These are phyloP conservation scores for Leucocoprinus leucothites DNA, from an alignment of 768 basidiomycete species.

Conservation along the genomic window DNA sequence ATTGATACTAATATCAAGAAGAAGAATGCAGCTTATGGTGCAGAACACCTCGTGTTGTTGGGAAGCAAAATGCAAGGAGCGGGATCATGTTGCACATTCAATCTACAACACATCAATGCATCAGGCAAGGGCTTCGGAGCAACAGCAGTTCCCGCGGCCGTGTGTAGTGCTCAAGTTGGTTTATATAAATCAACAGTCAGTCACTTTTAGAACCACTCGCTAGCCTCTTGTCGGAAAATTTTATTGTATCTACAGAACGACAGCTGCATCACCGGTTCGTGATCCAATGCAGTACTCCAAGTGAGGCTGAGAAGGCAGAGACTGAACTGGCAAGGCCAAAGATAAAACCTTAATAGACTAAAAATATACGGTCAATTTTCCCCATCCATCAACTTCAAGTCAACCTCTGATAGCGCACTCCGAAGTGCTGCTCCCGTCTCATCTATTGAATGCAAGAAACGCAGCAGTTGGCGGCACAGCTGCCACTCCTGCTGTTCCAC, in stretches of 20 bases:
- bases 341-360: background rate
- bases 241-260: no score
- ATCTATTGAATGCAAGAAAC: slow-evolving; percentile 92
- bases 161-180: background rate
- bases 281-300: no score
- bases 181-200: no score
- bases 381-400: slow-evolving; percentile 16
- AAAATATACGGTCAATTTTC: background rate
- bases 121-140: background rate
- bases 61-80: no score
- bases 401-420: slow-evolving; percentile 49
- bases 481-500: slow-evolving; percentile 82
- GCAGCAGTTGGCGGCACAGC: slow-evolving; percentile 85
- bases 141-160: background rate
- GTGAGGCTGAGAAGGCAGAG: no score
- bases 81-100: no score
- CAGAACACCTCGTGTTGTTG: background rate
- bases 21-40: background rate
- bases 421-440: slow-evolving; percentile 73
- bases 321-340: background rate
- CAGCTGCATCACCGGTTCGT: no score
- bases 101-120: no score
- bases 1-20: background rate
- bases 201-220: no score
- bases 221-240: no score